Base-by-base conservation (phyloP, 345 rosid genomes). In the Eucalyptus regnans region DNA sequence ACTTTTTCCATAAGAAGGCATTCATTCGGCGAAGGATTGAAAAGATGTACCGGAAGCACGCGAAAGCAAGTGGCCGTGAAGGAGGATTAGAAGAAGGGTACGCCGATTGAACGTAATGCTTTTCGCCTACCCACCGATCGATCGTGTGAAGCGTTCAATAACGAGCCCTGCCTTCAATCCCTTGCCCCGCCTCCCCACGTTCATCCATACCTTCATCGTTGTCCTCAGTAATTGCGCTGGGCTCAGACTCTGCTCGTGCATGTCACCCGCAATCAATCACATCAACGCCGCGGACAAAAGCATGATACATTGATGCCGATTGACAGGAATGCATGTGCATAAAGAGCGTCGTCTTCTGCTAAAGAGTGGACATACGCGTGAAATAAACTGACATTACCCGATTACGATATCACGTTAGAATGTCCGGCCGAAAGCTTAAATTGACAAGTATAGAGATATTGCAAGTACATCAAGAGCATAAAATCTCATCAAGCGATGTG, bases 311-410 rank as follows among this genome's bases (percentile, higher is more conserved):
- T 5, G 29, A 20, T 41, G 48, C 8, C 5, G 44, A 41, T 37
- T 3, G 48, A 11, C 7, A 76, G 48, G 27, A 76, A 76, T 76
- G 29, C 84, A 76, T 10, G 48, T 41, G 44, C 23, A 10, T 23
- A 41, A 20, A 23, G 14, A 76, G 84, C 7, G 23, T 76, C 8
- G 13, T 76, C 8, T 3, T 3, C 2, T 6, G 43, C 43, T 71
- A 37, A 37, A 2, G 25, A 9, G 25, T 10, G 4, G 4, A 18
- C 2, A 2, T 13, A 37, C 0, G 46, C 1, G 7, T 7, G 4
- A 71, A 76, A 76, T 37, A 22, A 20, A 76, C 0, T 2, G 14
- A 44, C 29, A 41, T 41, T 76, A 3, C 29, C 16, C 2, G 4
- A 18, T 1, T 76, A 0, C 2, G 4, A 3, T 18, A 37, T 20